Evolutionary conservation across 2,329 filamentous ascomycete genomes (phyloP).

Genomic region (Calonectria honghensis): DNA sequence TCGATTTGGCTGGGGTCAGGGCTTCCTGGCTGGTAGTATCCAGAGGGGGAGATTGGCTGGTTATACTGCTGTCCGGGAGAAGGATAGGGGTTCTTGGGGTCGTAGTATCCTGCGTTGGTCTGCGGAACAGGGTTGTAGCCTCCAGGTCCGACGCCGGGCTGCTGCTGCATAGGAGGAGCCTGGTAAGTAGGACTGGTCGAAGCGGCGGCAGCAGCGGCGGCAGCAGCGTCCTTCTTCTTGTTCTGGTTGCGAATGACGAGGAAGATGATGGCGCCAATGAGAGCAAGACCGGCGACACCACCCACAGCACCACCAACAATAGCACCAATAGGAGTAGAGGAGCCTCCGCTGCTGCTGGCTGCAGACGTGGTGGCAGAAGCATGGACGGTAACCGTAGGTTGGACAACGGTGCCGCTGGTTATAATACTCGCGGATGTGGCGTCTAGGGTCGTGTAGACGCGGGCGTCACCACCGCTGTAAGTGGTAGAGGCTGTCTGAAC

Average conservation of each 20-base stretch:
- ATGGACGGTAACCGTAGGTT: constrained; percentile 30
- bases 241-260: constrained; percentile 58
- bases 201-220: constrained; percentile 37
- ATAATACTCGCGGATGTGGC: constrained; percentile 52
- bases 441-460: constrained; percentile 31
- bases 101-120: constrained; percentile 51
- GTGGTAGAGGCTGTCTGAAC: constrained; percentile 64
- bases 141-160: constrained; percentile 41
- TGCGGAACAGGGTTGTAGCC: constrained; percentile 43
- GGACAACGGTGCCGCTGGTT: constrained; percentile 37
- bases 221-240: constrained; percentile 47
- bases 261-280: constrained; percentile 56
- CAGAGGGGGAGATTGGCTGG: constrained; percentile 37
- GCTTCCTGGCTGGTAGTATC: constrained; percentile 44
- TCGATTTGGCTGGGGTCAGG: constrained; percentile 46
- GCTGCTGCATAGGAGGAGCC: constrained; percentile 43
- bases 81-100: constrained; percentile 54
- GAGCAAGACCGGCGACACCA: constrained; percentile 59
- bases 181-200: constrained; percentile 39
- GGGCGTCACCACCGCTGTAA: constrained; percentile 60
- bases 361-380: constrained; percentile 7
- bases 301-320: constrained; percentile 64
- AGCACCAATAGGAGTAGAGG: constrained; percentile 57
- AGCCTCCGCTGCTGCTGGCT: constrained; percentile 19
- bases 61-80: constrained; percentile 50